Percentiles rank a stretch among this genome's conserved stretches.
These are phyloP conservation scores for Durio zibethinus DNA, from an alignment of 345 rosid genomes.

Conservation along the genomic window DNA sequence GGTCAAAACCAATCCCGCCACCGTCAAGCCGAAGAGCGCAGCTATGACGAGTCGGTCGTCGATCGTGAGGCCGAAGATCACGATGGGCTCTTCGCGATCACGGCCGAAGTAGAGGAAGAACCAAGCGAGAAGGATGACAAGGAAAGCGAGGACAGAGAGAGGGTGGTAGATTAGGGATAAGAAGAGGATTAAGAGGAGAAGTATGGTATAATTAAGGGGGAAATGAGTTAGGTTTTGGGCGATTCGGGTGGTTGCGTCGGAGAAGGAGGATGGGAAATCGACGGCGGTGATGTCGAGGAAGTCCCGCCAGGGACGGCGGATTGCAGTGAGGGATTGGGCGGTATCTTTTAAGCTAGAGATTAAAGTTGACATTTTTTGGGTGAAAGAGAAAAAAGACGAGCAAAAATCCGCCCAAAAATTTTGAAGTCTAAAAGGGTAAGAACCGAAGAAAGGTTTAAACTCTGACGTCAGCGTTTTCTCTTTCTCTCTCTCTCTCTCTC, in stretches of 20 bases:
- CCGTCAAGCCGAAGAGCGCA: constrained; percentile 34
- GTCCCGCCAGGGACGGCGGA: constrained; percentile 51
- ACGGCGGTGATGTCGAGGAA: constrained; percentile 49
- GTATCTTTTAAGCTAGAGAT: constrained; percentile 45
- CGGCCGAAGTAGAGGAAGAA: constrained; percentile 64
- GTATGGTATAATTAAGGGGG: constrained; percentile 46
- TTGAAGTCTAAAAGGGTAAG: neutral
- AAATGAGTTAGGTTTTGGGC: constrained; percentile 64
- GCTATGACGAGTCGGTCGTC: constrained; percentile 42
- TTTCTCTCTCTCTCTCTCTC: too few relatives aligned
- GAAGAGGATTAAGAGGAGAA: constrained; percentile 39
- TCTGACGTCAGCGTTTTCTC: too few relatives aligned
- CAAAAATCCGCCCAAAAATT: neutral
- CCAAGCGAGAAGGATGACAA: constrained; percentile 53
- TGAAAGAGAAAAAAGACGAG: neutral
- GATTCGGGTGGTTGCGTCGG: constrained; percentile 54
- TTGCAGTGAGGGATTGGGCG: constrained; percentile 38
- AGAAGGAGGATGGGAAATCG: constrained; percentile 44
- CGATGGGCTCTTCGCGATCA: constrained; percentile 49
- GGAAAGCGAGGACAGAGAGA: constrained; percentile 43
- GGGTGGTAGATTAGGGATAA: constrained; percentile 57
- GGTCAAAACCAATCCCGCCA: constrained; percentile 38
- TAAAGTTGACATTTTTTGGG: constrained; percentile 16
- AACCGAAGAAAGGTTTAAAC: neutral
- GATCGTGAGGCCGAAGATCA: constrained; percentile 34